phyloP scores from a whole-genome alignment of 73 alveolate genomes.

The Paramecium biaurelia region DNA sequence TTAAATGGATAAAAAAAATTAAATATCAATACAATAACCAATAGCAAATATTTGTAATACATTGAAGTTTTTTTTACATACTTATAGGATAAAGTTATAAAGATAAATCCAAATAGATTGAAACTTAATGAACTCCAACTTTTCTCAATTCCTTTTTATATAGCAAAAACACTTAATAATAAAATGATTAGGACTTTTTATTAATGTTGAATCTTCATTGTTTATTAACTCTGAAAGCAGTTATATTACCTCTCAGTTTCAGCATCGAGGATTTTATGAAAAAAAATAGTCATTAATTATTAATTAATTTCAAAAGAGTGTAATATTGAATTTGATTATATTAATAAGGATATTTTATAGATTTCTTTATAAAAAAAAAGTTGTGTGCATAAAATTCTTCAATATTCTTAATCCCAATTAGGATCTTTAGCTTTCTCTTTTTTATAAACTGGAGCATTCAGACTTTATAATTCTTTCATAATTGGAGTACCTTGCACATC shows the following conservation, averaged over 20 bases:
- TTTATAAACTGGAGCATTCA: slow-evolving; percentile 7
- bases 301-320: too few species aligned
- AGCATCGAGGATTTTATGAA: not conserved
- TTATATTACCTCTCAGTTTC: not conserved
- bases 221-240: not conserved
- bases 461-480: not conserved
- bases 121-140: not conserved
- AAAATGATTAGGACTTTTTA: not conserved
- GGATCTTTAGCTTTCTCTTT: slow-evolving; percentile 65
- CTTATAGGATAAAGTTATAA: not conserved
- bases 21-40: not conserved
- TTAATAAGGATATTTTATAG: not conserved
- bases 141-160: not conserved
- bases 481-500: slow-evolving; percentile 31
- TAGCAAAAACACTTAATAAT: not conserved
- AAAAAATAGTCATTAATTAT: not conserved
- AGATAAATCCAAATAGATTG: not conserved
- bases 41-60: not conserved
- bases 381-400: not conserved
- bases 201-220: not conserved
- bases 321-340: not conserved
- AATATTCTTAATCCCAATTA: slow-evolving; percentile 63
- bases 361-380: not conserved
- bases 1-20: not conserved
- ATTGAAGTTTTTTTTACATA: not conserved